Percentiles rank a stretch among this genome's conserved stretches.
Evolutionary conservation across 345 rosid species (phyloP).

Genomic region (sweet orange (Citrus sinensis)): DVS_A1.0 CM039167.1:2364501-2365000

Average conservation of each 20-base stretch:
- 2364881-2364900: too few relatives aligned
- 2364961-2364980: neutral
- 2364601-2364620: conserved; percentile 83
- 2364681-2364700: conserved; percentile 36
- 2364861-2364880: neutral
- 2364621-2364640: conserved; percentile 98
- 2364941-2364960: neutral
- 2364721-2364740: neutral
- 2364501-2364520: conserved; percentile 22
- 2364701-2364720: neutral
- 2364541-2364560: neutral
- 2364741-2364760: neutral
- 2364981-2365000: neutral
- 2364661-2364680: conserved; percentile 58
- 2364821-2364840: neutral
- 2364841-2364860: neutral
- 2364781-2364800: neutral
- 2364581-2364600: conserved; percentile 69
- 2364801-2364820: neutral
- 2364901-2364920: neutral
- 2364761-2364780: neutral
- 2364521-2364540: conserved; percentile 1
- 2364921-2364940: neutral
- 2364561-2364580: neutral
- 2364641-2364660: conserved; percentile 72